These are phyloP conservation scores for Kockovaella imperatae DNA, from an alignment of 768 basidiomycete genomes.

Conservation along the genomic window DNA sequence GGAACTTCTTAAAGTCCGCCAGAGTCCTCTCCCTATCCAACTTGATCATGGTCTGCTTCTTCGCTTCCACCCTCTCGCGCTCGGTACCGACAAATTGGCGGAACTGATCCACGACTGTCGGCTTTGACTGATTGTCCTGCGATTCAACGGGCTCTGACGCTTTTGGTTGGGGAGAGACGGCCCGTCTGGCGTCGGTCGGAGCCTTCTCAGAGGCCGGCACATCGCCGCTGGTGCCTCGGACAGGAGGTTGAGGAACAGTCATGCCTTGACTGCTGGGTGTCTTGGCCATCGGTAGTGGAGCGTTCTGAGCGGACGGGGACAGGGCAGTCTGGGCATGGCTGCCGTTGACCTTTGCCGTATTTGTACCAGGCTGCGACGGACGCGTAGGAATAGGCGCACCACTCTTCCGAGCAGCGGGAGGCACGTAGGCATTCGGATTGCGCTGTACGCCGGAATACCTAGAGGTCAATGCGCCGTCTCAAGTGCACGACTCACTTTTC, in stretches of 20 bases:
- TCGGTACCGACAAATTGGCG: constrained; percentile 87
- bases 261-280: not conserved
- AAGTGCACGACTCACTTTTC: constrained; percentile 63
- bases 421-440: constrained; percentile 80
- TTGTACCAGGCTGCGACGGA: constrained; percentile 5
- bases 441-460: constrained; percentile 92
- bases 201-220: not conserved
- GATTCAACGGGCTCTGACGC: not conserved
- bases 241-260: constrained; percentile 7
- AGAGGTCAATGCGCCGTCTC: constrained; percentile 14
- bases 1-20: constrained; percentile 88
- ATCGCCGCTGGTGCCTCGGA: constrained; percentile 18
- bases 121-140: constrained; percentile 18
- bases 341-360: constrained; percentile 3
- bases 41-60: constrained; percentile 79
- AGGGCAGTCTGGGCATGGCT: constrained; percentile 3
- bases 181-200: constrained; percentile 2
- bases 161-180: not conserved
- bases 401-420: constrained; percentile 67
- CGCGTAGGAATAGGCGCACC: constrained; percentile 8
- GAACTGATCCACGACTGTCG: constrained; percentile 50
- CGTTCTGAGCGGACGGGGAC: constrained; percentile 4
- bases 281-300: no score
- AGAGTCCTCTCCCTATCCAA: constrained; percentile 90
- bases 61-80: constrained; percentile 79